These are phyloP conservation scores for Acrocalymma vagum DNA, from an alignment of 2,329 filamentous ascomycete genomes.

Conservation along the genomic window DNA sequence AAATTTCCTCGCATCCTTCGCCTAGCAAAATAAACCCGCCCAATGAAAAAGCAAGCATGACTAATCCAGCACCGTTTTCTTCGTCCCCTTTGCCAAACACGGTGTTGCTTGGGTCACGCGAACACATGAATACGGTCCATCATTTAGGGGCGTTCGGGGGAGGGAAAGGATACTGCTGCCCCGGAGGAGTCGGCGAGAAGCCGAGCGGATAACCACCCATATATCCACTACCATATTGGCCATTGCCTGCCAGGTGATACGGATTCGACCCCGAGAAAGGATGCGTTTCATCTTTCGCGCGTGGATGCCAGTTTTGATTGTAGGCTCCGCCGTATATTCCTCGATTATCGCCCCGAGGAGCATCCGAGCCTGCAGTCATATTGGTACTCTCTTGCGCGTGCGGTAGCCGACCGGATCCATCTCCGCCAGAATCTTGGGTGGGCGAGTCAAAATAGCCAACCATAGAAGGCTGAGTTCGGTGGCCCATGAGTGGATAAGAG, in stretches of 20 bases:
- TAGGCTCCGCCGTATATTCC: constrained; percentile 21
- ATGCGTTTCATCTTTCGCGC: constrained; percentile 27
- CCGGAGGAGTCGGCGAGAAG: constrained; percentile 19
- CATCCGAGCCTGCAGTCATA: constrained; percentile 18
- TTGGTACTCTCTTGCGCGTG: constrained; percentile 17
- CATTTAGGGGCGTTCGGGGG: constrained; percentile 6
- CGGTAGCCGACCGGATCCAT: constrained; percentile 17
- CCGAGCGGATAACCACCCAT: constrained; percentile 23
- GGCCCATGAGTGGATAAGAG: constrained; percentile 15
- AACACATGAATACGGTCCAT: no score
- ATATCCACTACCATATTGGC: constrained; percentile 26
- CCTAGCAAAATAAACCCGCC: no score
- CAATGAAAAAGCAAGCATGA: no score
- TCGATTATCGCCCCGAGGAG: constrained; percentile 20
- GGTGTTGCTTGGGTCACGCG: no score
- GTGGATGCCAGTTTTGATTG: constrained; percentile 23
- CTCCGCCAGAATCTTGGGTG: constrained; percentile 18
- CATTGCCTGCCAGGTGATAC: constrained; percentile 23
- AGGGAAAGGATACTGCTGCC: constrained; percentile 26
- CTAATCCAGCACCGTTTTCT: no score
- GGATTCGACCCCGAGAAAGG: constrained; percentile 28
- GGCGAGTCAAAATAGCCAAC: constrained; percentile 24
- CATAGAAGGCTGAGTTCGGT: constrained; percentile 35
- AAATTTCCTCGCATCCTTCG: no score
- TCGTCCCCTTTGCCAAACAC: no score